Evolutionary conservation across 306 rosid genomes (phyloP), one percentile per base, ranked within the genome.

Genomic region (Trifolium subterraneum): DNA sequence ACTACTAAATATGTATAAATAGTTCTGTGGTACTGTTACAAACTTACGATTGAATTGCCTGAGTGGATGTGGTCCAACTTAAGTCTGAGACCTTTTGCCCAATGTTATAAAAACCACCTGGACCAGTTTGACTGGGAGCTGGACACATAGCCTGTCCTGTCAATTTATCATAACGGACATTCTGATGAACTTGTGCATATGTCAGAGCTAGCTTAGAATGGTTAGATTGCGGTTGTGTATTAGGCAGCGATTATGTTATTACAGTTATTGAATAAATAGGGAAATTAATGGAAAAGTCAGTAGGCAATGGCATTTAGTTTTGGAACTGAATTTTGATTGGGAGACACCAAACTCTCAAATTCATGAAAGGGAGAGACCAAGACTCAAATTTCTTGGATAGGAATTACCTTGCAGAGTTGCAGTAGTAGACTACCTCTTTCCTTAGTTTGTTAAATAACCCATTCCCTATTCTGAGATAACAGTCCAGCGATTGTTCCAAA

Each of bases 11-110:
- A 7, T 68, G 35, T 51, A 45, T 18, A 64, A 20, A 60, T 54
- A 70, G 38, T 62, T 70, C 59, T 38, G 70, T 50, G 31, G 60
- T 44, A 67, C 54, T 67, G 27, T 73, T 72, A n/a, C n/a, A n/a
- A n/a, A n/a, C n/a, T n/a, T n/a, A 62, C 67, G 45, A 48, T 66
- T 16, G 76, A 44, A 31, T 76, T 33, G 54, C 58, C 23, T 33
- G 44, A 59, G 76, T 68, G 51, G 16, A 18, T 58, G 19, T 14
- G 44, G 14, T 56, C 70, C 50, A 41, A 62, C 70, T 77, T 60
- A 60, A 58, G 13, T 61, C 8, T 8, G 55, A 50, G 36, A 61
- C 72, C 50, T 38, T 58, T 58, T 58, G 38, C 15, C 10, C 19
- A 13, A 6, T 58, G 11, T 25, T 58, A 12, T 25, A 25, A 23